A percentile compares a stretch with the other conserved stretches of the same genome.
Evolutionary conservation across 306 rosid genomes (phyloP).

Genomic region (Lathyrus aphaca): DNA sequence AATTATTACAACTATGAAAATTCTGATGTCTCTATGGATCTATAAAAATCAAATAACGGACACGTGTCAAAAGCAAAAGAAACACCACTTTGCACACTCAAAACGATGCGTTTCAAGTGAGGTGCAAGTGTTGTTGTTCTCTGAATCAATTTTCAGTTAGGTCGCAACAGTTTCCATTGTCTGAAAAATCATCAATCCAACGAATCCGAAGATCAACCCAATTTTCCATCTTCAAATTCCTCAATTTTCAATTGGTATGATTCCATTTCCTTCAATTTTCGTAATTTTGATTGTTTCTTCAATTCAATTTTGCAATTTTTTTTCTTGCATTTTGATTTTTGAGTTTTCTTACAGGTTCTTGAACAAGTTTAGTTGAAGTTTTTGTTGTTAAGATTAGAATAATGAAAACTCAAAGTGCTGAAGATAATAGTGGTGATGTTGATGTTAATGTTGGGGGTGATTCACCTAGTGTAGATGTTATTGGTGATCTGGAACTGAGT

Average conservation of each 20-base stretch:
- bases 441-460: conserved; percentile 38
- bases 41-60: too few species aligned
- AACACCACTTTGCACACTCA: not conserved
- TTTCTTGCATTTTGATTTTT: conserved; percentile 23
- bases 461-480: conserved; percentile 42
- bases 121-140: conserved; percentile 11
- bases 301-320: not conserved
- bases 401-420: conserved; percentile 46
- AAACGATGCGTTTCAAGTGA: conserved; percentile 39
- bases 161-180: conserved; percentile 22
- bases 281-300: not conserved
- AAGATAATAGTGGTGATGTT: conserved; percentile 31
- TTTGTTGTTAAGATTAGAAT: conserved; percentile 12
- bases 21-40: too few species aligned
- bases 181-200: conserved; percentile 11
- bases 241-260: conserved; percentile 34
- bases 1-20: too few species aligned
- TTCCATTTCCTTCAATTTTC: conserved; percentile 19
- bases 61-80: not conserved
- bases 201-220: conserved; percentile 23
- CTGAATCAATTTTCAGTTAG: conserved; percentile 35
- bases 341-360: conserved; percentile 21
- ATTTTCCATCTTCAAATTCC: conserved; percentile 26
- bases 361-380: conserved; percentile 24
- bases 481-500: conserved; percentile 57